These are phyloP conservation scores for Haplosporangium sp. DNA, from an alignment of 371 early-diverging fungal species.

Conservation along the genomic window DNA sequence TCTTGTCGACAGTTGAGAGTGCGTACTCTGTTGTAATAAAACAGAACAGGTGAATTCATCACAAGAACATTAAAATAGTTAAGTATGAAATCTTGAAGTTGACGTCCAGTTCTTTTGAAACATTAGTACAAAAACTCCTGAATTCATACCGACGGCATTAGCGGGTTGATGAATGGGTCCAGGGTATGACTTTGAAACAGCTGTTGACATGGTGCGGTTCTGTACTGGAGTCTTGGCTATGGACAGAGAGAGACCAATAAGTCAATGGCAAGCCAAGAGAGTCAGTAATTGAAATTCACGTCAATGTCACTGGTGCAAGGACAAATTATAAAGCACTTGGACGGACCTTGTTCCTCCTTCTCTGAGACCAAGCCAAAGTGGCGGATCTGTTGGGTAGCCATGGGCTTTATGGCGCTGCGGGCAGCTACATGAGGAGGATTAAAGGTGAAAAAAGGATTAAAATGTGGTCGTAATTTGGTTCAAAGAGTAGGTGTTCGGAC, in stretches of 20 bases:
- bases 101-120: not conserved
- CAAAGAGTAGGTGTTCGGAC: not conserved
- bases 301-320: not conserved
- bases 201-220: slow-evolving; percentile 52
- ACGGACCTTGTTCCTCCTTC: slow-evolving; percentile 59
- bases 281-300: not conserved
- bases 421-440: slow-evolving; percentile 26
- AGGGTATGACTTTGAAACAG: slow-evolving; percentile 55
- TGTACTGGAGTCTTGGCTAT: slow-evolving; percentile 30
- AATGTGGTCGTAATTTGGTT: not conserved
- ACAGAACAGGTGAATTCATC: not conserved
- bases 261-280: not conserved
- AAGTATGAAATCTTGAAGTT: not conserved
- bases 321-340: not conserved
- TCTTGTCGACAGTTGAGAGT: slow-evolving; percentile 88
- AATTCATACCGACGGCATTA: slow-evolving; percentile 46
- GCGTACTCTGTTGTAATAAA: slow-evolving; percentile 70
- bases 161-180: slow-evolving; percentile 48
- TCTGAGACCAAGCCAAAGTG: slow-evolving; percentile 50
- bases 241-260: not conserved
- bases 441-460: not conserved
- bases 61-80: not conserved
- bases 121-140: not conserved
- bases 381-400: slow-evolving; percentile 51
- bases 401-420: slow-evolving; percentile 44